Conservation (phyloP, 2,329 filamentous ascomycete species). For the Cladophialophora exuberans region DNA sequence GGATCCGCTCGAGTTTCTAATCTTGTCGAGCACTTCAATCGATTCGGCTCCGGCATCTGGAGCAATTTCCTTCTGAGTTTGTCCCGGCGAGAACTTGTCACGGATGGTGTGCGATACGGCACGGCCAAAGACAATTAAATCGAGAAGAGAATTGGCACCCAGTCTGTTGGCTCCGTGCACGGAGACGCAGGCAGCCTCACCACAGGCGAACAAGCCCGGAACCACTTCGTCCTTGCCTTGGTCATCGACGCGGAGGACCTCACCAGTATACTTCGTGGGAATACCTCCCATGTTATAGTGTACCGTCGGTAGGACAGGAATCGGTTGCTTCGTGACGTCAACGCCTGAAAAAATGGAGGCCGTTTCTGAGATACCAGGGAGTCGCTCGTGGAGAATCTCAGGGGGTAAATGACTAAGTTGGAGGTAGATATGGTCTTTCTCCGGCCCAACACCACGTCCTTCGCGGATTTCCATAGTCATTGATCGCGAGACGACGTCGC, state of each 20-base stretch:
- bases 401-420: constrained; percentile 94
- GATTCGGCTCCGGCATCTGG: constrained; percentile 88
- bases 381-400: constrained; percentile 90
- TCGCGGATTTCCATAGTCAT: constrained; percentile 99
- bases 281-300: constrained; percentile 99
- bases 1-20: constrained; percentile 75
- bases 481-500: constrained; percentile 94
- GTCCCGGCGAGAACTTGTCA: constrained; percentile 85
- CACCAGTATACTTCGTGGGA: constrained; percentile 93
- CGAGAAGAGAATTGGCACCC: constrained; percentile 96
- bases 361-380: constrained; percentile 98
- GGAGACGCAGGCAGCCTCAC: constrained; percentile 95
- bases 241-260: constrained; percentile 88
- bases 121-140: constrained; percentile 96
- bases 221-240: constrained; percentile 89
- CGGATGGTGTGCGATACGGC: constrained; percentile 96
- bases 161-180: constrained; percentile 98
- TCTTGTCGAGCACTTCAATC: constrained; percentile 64
- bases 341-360: constrained; percentile 96
- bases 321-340: constrained; percentile 95
- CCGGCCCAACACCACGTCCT: constrained; percentile 91
- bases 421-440: constrained; percentile 98
- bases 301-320: constrained; percentile 92
- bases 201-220: constrained; percentile 91
- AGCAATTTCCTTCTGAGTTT: constrained; percentile 75